A percentile compares a stretch with the other conserved stretches of the same genome.
These are phyloP conservation scores for Colletotrichum liaoningense DNA, from an alignment of 2,329 filamentous ascomycete species.

Conservation along the genomic window DNA sequence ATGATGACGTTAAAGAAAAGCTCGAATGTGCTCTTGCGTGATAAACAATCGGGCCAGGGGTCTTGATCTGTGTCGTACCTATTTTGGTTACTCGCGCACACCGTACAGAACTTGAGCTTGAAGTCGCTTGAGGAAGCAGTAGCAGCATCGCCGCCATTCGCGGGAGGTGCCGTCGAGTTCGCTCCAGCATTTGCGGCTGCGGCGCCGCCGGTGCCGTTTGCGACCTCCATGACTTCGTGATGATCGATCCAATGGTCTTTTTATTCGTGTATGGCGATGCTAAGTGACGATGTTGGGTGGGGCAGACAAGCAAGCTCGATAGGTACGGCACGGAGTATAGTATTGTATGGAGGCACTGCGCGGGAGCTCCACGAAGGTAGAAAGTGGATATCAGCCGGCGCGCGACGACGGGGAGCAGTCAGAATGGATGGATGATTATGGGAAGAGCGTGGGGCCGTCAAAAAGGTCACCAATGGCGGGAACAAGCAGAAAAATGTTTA, in stretches of 20 bases:
- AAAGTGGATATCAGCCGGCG: neutral
- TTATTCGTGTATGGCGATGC: neutral
- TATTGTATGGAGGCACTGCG: neutral
- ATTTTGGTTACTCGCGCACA: slow-evolving; percentile 99
- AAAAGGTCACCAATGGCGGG: neutral
- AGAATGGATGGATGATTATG: neutral
- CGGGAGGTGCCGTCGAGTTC: slow-evolving; percentile 43
- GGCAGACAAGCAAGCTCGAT: neutral
- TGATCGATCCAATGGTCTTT: neutral
- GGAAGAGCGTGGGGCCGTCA: neutral
- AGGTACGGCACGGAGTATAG: neutral
- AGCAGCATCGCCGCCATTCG: slow-evolving; percentile 60
- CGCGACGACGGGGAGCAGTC: neutral
- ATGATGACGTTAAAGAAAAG: neutral
- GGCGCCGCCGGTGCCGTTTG: slow-evolving; percentile 49
- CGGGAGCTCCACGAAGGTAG: neutral
- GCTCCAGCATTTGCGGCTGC: slow-evolving; percentile 39
- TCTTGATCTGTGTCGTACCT: slow-evolving; percentile 64
- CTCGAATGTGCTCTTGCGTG: too few species aligned
- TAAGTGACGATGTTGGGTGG: slow-evolving; percentile 19
- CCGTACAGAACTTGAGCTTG: slow-evolving; percentile 96
- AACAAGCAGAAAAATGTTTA: slow-evolving; percentile 1
- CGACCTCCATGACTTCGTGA: slow-evolving; percentile 50
- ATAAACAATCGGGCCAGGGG: too few species aligned
- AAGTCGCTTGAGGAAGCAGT: slow-evolving; percentile 70